Evolutionary conservation across 116 monocot genomes (phyloP), one percentile per base, ranked within the genome.

Genomic region (Cymodocea nodosa): DNA sequence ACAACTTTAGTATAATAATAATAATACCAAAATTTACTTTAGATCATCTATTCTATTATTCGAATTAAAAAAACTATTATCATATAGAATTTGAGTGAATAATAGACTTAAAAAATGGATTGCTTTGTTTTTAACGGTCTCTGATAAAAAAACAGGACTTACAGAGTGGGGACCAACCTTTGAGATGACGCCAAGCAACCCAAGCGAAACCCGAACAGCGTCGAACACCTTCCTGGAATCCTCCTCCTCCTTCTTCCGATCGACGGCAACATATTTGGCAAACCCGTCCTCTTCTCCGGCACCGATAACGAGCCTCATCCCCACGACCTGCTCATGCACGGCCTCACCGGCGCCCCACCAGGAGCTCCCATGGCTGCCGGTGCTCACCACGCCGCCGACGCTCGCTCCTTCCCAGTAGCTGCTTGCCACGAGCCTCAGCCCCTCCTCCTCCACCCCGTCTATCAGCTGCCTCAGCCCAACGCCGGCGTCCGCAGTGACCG

Each of bases 321-420:
- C 60, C n/a, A 80, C 82, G 1, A 92, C 77, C 23, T 84, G 56
- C 22, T 92, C 91, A 44, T 92, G 91, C 22, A 84, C 80, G 3
- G 91, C 79, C 0, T 84, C 87, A 0, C 91, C 91, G 6, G 37
- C 66, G 0, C 84, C 91, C 87, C 84, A 87, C 91, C 87, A 87
- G 1, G 91, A 92, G 75, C 91, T 92, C 34, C 91, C 91, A 16
- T 87, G 91, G 23, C 84, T 71, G 23, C 91, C 91, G 0, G 84
- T 92, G 69, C 82, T 75, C 37, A 92, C 16, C 34, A 84, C 0
- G 50, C 91, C 91, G 0, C 73, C 91, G 10, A 92, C 48, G 68
- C 84, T 87, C 58, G 82, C 84, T 14, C 91, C 91, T 54, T 87
- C 84, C 91, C 91, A 87, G 76, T 87, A 92, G 51, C 87, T 82